Conservation (phyloP, 805 yeast species). For the Spathaspora hagerdaliae region DNA sequence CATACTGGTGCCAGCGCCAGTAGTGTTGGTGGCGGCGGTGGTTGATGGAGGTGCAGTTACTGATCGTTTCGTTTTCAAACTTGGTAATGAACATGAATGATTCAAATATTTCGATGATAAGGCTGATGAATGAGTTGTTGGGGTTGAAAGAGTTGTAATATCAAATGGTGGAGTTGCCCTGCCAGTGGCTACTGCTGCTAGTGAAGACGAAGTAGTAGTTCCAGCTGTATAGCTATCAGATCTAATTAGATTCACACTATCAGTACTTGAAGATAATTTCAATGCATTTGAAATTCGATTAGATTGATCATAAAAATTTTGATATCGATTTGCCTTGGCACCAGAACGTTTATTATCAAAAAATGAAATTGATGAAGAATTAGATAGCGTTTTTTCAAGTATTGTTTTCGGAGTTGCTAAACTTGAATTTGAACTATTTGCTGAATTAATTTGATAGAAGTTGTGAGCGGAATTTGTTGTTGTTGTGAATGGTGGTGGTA, state of each 20-base stretch:
- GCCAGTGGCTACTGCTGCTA: background rate
- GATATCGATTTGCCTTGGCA: constrained; percentile 42
- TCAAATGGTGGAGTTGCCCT: constrained; percentile 2
- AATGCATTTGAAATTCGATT: constrained; percentile 41
- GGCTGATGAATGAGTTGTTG: background rate
- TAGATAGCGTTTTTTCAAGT: constrained; percentile 32
- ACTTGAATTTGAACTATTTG: constrained; percentile 32
- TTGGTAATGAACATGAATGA: constrained; percentile 8
- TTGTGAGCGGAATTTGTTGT: background rate
- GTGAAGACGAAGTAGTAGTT: background rate
- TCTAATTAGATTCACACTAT: constrained; percentile 18
- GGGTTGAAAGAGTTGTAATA: background rate
- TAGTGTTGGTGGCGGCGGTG: background rate
- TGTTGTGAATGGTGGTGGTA: constrained; percentile 21
- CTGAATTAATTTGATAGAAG: constrained; percentile 24
- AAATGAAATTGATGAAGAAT: constrained; percentile 28
- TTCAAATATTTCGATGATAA: background rate
- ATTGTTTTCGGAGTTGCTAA: constrained; percentile 13
- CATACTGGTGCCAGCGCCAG: background rate
- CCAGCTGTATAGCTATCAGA: constrained; percentile 8
- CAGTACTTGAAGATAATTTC: constrained; percentile 22
- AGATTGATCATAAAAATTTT: constrained; percentile 45
- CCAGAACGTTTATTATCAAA: constrained; percentile 22
- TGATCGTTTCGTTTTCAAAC: constrained; percentile 5
- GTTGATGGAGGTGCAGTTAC: background rate